Evolutionary conservation across 768 basidiomycete species (phyloP).

Genomic region (Calocera viscosa): DNA sequence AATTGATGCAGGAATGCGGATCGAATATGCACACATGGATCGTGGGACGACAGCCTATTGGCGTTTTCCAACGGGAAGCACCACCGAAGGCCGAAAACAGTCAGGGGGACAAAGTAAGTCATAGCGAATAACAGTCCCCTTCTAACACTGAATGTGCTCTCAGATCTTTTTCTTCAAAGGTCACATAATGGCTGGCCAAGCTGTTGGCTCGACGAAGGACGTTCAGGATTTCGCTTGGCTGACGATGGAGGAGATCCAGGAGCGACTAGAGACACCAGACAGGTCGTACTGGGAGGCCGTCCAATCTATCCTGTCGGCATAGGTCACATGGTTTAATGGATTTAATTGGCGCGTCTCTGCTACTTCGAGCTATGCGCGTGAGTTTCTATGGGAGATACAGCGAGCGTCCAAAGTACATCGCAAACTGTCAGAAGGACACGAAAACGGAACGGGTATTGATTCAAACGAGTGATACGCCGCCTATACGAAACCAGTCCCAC

Average conservation of each 20-base stretch:
- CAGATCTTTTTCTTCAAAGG: constrained; percentile 93
- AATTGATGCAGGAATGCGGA: constrained; percentile 61
- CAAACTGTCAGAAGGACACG: neutral
- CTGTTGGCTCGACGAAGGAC: constrained; percentile 42
- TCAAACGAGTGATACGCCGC: constrained; percentile 15
- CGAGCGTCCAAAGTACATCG: neutral
- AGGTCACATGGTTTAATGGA: neutral
- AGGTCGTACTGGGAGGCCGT: constrained; percentile 1
- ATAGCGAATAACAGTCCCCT: neutral
- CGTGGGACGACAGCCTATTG: constrained; percentile 80
- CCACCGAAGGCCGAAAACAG: constrained; percentile 13
- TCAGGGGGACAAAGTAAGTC: constrained; percentile 14
- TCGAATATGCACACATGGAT: constrained; percentile 85
- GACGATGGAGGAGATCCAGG: constrained; percentile 78
- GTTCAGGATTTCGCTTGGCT: constrained; percentile 83
- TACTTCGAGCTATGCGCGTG: neutral
- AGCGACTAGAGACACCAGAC: constrained; percentile 38
- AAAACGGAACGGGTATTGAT: neutral
- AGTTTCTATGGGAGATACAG: neutral
- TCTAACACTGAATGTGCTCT: neutral
- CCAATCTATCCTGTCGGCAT: neutral
- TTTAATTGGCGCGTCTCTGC: neutral
- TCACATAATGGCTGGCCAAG: constrained; percentile 80
- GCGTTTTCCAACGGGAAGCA: constrained; percentile 48
- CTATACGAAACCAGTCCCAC: constrained; percentile 73